These are phyloP conservation scores for Adansonia rubrostipa DNA, from an alignment of 441 rosid genomes.

Conservation along the genomic window DNA sequence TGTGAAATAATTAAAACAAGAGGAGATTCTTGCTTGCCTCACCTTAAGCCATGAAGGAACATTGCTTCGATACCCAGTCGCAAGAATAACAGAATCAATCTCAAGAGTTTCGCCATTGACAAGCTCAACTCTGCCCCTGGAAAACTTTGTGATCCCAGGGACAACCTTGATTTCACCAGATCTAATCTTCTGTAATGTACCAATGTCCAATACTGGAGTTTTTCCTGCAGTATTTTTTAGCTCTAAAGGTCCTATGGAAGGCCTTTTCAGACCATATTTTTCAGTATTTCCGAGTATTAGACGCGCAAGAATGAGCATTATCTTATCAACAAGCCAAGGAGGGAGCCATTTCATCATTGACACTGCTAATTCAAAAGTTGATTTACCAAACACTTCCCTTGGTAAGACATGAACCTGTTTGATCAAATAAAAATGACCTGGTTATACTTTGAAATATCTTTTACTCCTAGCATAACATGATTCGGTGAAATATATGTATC, in stretches of 20 bases:
- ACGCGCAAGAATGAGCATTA: conserved; percentile 53
- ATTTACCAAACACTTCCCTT: conserved; percentile 70
- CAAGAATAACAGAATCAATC: conserved; percentile 73
- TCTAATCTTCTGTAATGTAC: conserved; percentile 62
- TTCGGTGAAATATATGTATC: background rate
- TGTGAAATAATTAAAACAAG: background rate
- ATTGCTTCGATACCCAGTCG: conserved; percentile 91
- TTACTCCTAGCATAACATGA: background rate
- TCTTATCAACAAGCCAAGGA: conserved; percentile 67
- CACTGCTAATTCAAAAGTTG: conserved; percentile 65
- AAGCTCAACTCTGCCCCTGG: conserved; percentile 58
- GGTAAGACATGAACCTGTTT: conserved; percentile 84
- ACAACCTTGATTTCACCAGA: conserved; percentile 69
- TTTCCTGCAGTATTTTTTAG: conserved; percentile 66
- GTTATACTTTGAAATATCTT: background rate
- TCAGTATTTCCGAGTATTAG: conserved; percentile 55
- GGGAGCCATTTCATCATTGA: conserved; percentile 65
- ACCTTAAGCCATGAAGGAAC: conserved; percentile 94
- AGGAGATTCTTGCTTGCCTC: conserved; percentile 18
- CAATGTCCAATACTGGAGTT: conserved; percentile 82
- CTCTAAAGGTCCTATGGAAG: conserved; percentile 62
- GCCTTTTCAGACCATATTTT: conserved; percentile 66
- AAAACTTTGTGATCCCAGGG: conserved; percentile 65
- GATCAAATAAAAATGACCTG: background rate
- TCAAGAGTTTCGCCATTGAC: conserved; percentile 57